A percentile compares a stretch with the other conserved stretches of the same genome.
phyloP scores from a whole-genome alignment of 2,329 filamentous ascomycete genomes.

The Pseudogymnoascus verrucosus region DNA sequence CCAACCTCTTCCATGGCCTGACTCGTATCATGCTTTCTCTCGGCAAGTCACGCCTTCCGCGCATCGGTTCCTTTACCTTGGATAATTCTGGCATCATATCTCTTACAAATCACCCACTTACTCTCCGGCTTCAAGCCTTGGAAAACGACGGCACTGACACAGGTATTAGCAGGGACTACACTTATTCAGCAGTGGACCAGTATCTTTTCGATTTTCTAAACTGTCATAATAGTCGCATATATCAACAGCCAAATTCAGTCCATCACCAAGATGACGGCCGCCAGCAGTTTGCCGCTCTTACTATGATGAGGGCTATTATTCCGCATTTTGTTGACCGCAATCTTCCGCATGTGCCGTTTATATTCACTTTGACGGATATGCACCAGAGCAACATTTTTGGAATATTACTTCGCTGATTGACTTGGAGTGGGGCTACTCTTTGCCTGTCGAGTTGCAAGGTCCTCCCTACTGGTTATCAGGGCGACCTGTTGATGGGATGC shows the following conservation, averaged over 20 bases:
- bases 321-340: not conserved
- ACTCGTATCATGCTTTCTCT: not conserved
- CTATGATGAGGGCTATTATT: not conserved
- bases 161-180: not conserved
- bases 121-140: not conserved
- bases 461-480: slow-evolving; percentile 28
- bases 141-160: not conserved
- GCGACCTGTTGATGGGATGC: slow-evolving; percentile 14
- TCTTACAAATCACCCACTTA: not conserved
- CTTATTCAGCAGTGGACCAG: not conserved
- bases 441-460: slow-evolving; percentile 24
- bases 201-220: not conserved
- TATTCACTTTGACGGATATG: not conserved
- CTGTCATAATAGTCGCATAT: not conserved
- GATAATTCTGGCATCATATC: not conserved
- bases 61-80: not conserved
- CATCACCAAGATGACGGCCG: not conserved
- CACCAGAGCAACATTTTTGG: not conserved
- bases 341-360: not conserved
- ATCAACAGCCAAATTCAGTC: not conserved
- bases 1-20: not conserved
- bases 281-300: not conserved
- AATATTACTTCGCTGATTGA: not conserved
- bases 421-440: slow-evolving; percentile 13
- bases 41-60: not conserved